Conservation (phyloP, 371 early-diverging fungal species). For the Mortierella sp. region DNA sequence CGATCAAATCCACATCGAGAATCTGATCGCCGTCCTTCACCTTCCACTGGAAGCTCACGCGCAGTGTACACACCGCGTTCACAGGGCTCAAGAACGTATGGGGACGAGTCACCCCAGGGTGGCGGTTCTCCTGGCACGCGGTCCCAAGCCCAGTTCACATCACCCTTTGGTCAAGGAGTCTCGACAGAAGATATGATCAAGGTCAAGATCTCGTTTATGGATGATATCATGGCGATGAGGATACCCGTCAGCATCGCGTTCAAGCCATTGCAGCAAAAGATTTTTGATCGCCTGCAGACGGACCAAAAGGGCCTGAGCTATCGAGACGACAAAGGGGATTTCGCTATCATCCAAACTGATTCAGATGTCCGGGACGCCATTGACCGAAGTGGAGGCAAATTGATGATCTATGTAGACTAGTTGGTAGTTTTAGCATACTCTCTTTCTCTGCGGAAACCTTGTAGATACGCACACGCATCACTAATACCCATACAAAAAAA, state of each 20-base stretch:
- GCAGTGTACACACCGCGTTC: conserved; percentile 2
- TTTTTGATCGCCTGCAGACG: conserved; percentile 63
- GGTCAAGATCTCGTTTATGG: conserved; percentile 74
- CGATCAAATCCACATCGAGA: conserved; percentile 12
- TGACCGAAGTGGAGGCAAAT: conserved; percentile 48
- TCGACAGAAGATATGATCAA: conserved; percentile 60
- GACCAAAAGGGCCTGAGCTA: conserved; percentile 26
- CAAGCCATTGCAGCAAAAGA: conserved; percentile 63
- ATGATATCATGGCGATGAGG: conserved; percentile 80
- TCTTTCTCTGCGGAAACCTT: too few species aligned
- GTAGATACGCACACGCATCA: too few species aligned
- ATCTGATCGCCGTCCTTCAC: conserved; percentile 17
- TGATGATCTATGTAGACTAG: conserved; percentile 48
- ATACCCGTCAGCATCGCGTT: conserved; percentile 68
- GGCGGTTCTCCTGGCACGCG: conserved; percentile 25
- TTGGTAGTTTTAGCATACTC: not conserved
- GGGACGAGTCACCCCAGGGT: conserved; percentile 21
- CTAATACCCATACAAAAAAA: too few species aligned
- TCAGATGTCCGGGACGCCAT: conserved; percentile 31
- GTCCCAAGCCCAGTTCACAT: conserved; percentile 23
- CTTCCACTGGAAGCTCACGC: conserved; percentile 7
- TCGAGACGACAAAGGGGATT: conserved; percentile 40
- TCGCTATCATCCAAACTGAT: conserved; percentile 28
- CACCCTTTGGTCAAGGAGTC: not conserved
- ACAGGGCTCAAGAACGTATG: conserved; percentile 14